Base-by-base conservation (phyloP, 2,329 filamentous ascomycete genomes). In the Pseudogymnoascus sp. region DNA sequence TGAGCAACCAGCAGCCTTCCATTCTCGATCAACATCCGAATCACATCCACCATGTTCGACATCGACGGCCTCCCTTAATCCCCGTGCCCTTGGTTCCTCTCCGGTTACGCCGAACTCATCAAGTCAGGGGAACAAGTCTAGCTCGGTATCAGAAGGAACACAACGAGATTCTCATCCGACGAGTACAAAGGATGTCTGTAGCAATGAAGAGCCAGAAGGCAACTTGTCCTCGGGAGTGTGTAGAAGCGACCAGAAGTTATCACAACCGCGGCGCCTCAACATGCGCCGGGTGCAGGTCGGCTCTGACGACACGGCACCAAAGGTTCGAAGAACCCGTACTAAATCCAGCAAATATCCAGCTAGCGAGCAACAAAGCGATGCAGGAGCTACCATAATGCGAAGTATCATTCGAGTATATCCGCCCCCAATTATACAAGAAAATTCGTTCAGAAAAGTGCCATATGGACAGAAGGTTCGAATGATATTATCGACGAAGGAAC, bases 401-500 rank as follows among this genome's bases (percentile, higher is more conserved):
- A 20, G 14, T 7, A 32, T 54, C 3, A 16, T 54, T 34, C 16
- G 3, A 20, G 47, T 28, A 32, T 54, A 32, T 32, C 47, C 47
- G 5, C 6, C 16, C 47, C 28, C 47, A 34, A 18, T 34, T 34
- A 32, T 20, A 18, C 16, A 32, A 28, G 2, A 32, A 12, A 6
- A 34, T 9, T 14, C 16, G 47, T 54, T 54, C 7, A 54, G 47
- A 34, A 54, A 54, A 54, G 28, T 54, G 5, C 5, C 47, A 54
- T 54, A 54, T 54, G 47, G 47, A 32, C n/a, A 54, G 47, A 54
- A 54, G 28, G 47, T 54, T n/a, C 47, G 47, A 9, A 34, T 12
- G 47, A 54, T 54, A 54, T 54, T 54, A 54, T 54, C 47, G 28
- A 54, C 47, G 25, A 32, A 28, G 14, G 47, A 54, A 34, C 47